These are phyloP conservation scores for Saxophila tyrrhenica DNA, from an alignment of 495 filamentous ascomycete species.

Conservation along the genomic window DNA sequence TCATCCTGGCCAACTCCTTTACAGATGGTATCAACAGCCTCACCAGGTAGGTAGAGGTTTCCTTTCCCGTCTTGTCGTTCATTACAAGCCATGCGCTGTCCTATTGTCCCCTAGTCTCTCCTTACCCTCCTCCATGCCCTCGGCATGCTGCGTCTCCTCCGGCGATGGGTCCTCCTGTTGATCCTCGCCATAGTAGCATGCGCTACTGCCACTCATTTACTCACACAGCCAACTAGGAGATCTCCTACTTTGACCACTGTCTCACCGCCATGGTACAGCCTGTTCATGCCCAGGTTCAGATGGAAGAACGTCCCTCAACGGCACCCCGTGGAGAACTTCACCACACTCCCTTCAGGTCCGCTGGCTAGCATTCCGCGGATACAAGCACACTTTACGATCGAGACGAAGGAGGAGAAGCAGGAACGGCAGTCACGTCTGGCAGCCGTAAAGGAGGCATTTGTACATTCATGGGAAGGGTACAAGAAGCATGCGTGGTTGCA, in stretches of 20 bases:
- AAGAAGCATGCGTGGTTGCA: slow-evolving; percentile 28
- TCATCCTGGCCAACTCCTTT: background rate
- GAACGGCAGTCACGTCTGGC: slow-evolving; percentile 19
- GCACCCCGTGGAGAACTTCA: slow-evolving; percentile 17
- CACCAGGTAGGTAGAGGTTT: background rate
- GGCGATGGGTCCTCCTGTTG: slow-evolving; percentile 12
- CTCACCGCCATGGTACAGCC: background rate
- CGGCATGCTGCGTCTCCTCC: slow-evolving; percentile 13
- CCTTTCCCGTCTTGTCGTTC: background rate
- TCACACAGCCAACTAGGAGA: background rate
- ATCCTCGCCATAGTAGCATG: background rate
- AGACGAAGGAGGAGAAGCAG: slow-evolving; percentile 17
- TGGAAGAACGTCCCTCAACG: slow-evolving; percentile 16
- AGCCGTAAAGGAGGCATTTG: slow-evolving; percentile 26
- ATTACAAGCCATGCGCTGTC: background rate
- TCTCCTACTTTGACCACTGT: background rate
- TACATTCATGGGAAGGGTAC: slow-evolving; percentile 26
- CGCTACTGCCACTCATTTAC: slow-evolving; percentile 1
- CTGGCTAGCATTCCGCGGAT: slow-evolving; percentile 14
- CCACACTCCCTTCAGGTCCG: slow-evolving; percentile 8
- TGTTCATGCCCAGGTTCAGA: slow-evolving; percentile 5
- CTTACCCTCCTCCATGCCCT: background rate
- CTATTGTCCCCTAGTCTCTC: background rate
- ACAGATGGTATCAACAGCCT: no score
- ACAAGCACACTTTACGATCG: slow-evolving; percentile 20